phyloP scores from a whole-genome alignment of 495 filamentous ascomycete genomes.

The Lasiosphaeris hirsuta region DNA sequence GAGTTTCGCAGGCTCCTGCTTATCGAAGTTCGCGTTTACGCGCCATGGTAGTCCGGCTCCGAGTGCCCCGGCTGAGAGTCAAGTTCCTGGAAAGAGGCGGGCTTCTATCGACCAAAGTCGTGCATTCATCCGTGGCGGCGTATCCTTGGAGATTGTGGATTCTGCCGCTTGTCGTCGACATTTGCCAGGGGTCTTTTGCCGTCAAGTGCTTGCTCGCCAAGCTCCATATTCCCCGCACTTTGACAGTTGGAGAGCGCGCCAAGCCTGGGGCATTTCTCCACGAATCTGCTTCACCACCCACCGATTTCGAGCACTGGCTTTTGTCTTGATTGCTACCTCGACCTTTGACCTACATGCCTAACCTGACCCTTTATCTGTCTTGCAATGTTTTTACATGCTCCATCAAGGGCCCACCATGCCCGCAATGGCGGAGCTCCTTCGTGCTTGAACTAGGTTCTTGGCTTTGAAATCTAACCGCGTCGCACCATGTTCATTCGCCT shows the following conservation, averaged over 20 bases:
- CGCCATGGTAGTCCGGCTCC: background rate
- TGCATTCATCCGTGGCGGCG: background rate
- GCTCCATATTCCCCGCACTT: slow-evolving; percentile 1
- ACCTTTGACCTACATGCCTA: background rate
- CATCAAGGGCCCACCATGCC: no score
- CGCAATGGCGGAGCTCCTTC: no score
- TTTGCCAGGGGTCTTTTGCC: background rate
- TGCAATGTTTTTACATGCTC: no score
- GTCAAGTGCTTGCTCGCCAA: no score
- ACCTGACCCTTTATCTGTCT: no score
- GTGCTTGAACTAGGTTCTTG: no score
- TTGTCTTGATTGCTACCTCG: background rate
- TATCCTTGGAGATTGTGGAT: background rate
- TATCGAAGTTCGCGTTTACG: background rate
- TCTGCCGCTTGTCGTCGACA: background rate
- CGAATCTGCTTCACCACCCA: background rate
- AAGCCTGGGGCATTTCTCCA: slow-evolving; percentile 3
- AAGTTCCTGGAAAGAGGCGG: background rate
- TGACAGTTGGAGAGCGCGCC: background rate
- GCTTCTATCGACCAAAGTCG: background rate
- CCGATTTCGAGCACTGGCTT: background rate
- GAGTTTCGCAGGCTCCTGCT: no score
- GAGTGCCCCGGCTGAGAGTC: background rate
- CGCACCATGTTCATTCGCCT: background rate
- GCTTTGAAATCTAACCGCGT: background rate